Evolutionary conservation across 2,329 filamentous ascomycete species (phyloP).

Genomic region (Botrytis elliptica): DNA sequence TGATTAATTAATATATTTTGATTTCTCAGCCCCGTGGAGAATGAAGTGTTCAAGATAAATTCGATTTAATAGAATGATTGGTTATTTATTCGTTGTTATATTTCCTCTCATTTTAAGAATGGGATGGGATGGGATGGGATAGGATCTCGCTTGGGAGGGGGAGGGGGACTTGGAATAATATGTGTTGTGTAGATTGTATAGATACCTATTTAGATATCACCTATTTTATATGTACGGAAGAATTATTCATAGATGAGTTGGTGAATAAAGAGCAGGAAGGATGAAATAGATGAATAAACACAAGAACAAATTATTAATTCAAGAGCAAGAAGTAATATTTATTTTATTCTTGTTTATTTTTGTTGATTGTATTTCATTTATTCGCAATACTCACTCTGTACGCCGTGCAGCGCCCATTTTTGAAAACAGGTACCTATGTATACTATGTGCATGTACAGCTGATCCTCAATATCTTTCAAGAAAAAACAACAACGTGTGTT

Average conservation of each 20-base stretch:
- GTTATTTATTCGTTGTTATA: neutral
- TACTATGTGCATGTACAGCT: neutral
- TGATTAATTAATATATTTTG: neutral
- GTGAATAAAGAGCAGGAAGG: neutral
- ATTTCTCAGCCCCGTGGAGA: neutral
- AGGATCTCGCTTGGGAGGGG: neutral
- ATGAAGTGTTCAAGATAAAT: too few species aligned
- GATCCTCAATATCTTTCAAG: neutral
- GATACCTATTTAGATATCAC: neutral
- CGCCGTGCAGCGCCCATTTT: neutral
- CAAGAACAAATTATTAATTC: neutral
- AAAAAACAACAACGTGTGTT: constrained; percentile 9
- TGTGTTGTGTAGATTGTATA: neutral
- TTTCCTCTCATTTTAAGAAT: too few species aligned
- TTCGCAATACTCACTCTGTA: neutral
- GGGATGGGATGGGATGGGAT: too few species aligned
- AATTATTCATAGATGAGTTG: neutral
- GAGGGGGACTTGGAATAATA: neutral
- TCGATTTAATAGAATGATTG: too few species aligned
- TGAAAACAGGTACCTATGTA: neutral
- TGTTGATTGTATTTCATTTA: neutral
- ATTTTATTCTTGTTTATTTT: too few species aligned
- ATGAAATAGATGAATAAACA: neutral
- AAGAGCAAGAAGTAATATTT: neutral
- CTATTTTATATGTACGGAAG: neutral